These are phyloP conservation scores for Sonneratia caseolaris DNA, from an alignment of 345 rosid genomes.

Conservation along the genomic window DNA sequence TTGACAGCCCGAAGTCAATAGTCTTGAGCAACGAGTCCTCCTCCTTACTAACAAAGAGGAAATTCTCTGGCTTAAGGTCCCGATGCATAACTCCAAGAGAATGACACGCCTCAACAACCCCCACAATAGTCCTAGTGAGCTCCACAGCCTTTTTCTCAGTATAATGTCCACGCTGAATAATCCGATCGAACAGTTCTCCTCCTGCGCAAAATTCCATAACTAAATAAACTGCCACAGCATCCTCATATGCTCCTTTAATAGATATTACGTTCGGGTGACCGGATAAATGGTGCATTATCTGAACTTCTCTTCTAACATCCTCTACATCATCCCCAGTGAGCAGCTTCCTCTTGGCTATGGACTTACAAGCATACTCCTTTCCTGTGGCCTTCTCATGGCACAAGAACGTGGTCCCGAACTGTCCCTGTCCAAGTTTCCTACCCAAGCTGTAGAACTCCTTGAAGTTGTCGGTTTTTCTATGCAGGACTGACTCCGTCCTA, in stretches of 20 bases:
- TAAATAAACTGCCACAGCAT: constrained; percentile 36
- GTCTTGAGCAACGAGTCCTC: constrained; percentile 35
- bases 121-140: constrained; percentile 37
- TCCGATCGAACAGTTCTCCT: constrained; percentile 40
- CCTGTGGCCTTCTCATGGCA: constrained; percentile 30
- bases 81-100: constrained; percentile 45
- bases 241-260: constrained; percentile 36
- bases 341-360: constrained; percentile 40
- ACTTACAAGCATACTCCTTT: constrained; percentile 35
- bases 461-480: constrained; percentile 27
- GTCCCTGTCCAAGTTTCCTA: constrained; percentile 40
- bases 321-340: constrained; percentile 36
- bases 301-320: constrained; percentile 43
- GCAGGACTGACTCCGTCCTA: constrained; percentile 24
- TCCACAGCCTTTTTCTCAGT: constrained; percentile 36
- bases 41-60: constrained; percentile 27
- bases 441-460: constrained; percentile 33
- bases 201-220: constrained; percentile 42
- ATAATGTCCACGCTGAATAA: constrained; percentile 34
- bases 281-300: constrained; percentile 45
- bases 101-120: constrained; percentile 42
- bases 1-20: constrained; percentile 38
- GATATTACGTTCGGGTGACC: constrained; percentile 33
- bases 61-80: constrained; percentile 44
- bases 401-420: constrained; percentile 36